phyloP scores from a whole-genome alignment of 352 stramenopile genomes.

The Pythium graminicola region DNA sequence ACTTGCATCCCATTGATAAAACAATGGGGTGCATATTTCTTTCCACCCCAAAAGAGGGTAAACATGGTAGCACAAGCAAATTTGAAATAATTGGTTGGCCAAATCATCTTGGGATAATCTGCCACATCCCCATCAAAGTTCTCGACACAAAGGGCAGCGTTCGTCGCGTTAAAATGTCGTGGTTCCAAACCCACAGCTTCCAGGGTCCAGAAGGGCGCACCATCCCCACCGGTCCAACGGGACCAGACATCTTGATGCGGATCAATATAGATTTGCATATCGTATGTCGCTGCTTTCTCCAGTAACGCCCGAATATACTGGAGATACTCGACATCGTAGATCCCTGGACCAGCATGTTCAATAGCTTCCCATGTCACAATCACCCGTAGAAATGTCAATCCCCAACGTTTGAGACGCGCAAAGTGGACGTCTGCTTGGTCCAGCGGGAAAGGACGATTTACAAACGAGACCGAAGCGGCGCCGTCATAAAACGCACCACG shows the following conservation, averaged over 20 bases:
- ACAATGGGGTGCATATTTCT: constrained; percentile 59
- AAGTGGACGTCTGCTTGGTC: constrained; percentile 76
- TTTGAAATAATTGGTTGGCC: constrained; percentile 90
- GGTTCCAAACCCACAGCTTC: constrained; percentile 71
- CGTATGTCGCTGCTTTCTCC: constrained; percentile 47
- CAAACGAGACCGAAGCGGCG: constrained; percentile 48
- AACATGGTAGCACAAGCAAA: constrained; percentile 89
- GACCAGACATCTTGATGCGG: constrained; percentile 91
- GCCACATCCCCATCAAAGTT: constrained; percentile 25
- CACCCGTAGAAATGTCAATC: constrained; percentile 76
- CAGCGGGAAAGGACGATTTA: constrained; percentile 82
- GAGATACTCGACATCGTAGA: constrained; percentile 85
- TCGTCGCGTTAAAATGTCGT: constrained; percentile 61
- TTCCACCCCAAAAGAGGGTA: constrained; percentile 84
- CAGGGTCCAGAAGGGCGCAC: constrained; percentile 86
- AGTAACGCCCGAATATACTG: constrained; percentile 64
- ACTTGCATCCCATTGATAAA: constrained; percentile 67
- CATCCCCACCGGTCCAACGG: constrained; percentile 85
- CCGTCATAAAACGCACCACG: constrained; percentile 45
- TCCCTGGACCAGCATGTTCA: constrained; percentile 72
- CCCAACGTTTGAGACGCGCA: constrained; percentile 67
- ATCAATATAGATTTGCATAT: constrained; percentile 86
- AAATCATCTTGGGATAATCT: constrained; percentile 88
- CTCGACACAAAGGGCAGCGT: constrained; percentile 69
- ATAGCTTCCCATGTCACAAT: constrained; percentile 90